Evolutionary conservation across 192 early-diverging fungal species (phyloP).

Genomic region (Kappamyces sp.): DNA sequence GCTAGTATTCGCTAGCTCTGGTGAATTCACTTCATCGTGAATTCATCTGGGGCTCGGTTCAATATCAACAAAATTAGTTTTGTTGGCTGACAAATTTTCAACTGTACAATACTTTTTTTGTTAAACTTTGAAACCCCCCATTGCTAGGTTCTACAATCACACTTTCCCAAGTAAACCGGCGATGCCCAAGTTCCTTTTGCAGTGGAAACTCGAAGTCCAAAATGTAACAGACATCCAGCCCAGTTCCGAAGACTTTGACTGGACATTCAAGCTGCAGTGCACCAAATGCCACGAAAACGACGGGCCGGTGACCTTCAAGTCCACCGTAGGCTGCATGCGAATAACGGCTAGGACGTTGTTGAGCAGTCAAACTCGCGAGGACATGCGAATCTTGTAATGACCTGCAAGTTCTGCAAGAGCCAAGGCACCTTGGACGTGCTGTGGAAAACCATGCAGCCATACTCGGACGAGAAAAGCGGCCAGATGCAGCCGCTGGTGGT

Average conservation of each 20-base stretch:
- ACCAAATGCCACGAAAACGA: conserved; percentile 72
- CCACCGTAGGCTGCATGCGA: conserved; percentile 13
- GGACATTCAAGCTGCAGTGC: conserved; percentile 61
- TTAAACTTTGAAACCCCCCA: too few species aligned
- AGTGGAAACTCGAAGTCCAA: conserved; percentile 65
- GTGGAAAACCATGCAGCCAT: conserved; percentile 41
- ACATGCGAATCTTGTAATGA: conserved; percentile 80
- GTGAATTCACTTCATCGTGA: too few species aligned
- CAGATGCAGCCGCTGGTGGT: conserved; percentile 55
- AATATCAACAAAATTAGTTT: too few species aligned
- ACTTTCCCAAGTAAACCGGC: too few species aligned
- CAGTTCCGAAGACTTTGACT: conserved; percentile 57
- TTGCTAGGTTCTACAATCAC: too few species aligned
- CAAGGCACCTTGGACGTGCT: conserved; percentile 45
- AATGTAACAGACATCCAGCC: conserved; percentile 73
- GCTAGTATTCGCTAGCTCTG: too few species aligned
- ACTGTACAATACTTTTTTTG: too few species aligned
- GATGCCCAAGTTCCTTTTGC: conserved; percentile 9
- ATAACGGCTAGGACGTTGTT: conserved; percentile 33
- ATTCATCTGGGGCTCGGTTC: too few species aligned
- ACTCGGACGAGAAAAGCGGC: conserved; percentile 52
- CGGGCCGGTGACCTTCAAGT: conserved; percentile 61
- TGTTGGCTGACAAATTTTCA: too few species aligned
- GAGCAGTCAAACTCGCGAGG: conserved; percentile 69
- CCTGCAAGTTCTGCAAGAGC: conserved; percentile 84